phyloP scores from a whole-genome alignment of 78 protist genomes.

The Dictyostelium brefeldianum region DNA sequence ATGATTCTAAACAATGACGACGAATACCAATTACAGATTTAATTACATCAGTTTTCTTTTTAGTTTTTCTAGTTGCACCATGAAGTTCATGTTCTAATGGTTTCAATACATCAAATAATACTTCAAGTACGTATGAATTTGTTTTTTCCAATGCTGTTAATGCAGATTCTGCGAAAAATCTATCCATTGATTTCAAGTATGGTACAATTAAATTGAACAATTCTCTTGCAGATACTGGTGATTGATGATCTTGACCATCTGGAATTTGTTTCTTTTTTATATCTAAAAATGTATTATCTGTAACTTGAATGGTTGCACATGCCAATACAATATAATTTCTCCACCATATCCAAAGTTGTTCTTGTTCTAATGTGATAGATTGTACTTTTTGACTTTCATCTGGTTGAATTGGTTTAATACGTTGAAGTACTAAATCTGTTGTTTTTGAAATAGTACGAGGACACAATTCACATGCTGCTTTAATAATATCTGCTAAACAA shows the following conservation, averaged over 20 bases:
- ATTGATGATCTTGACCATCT: not conserved
- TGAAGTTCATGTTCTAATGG: slow-evolving; percentile 77
- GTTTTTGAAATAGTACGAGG: slow-evolving; percentile 55
- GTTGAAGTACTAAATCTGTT: slow-evolving; percentile 42
- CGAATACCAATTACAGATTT: slow-evolving; percentile 70
- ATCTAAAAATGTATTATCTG: slow-evolving; percentile 47
- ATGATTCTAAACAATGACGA: slow-evolving; percentile 68
- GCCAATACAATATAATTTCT: slow-evolving; percentile 80
- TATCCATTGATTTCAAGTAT: slow-evolving; percentile 50
- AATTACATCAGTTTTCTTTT: slow-evolving; percentile 62
- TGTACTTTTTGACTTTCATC: slow-evolving; percentile 48
- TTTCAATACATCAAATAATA: slow-evolving; percentile 62
- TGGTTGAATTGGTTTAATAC: slow-evolving; percentile 60
- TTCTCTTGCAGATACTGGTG: slow-evolving; percentile 53
- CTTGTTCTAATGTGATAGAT: slow-evolving; percentile 40
- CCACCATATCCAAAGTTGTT: slow-evolving; percentile 74
- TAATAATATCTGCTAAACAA: slow-evolving; percentile 67
- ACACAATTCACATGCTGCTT: slow-evolving; percentile 36
- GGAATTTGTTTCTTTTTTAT: slow-evolving; percentile 1
- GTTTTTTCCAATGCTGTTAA: slow-evolving; percentile 82
- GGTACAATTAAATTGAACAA: slow-evolving; percentile 74
- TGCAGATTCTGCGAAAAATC: slow-evolving; percentile 54
- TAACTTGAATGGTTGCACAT: slow-evolving; percentile 53
- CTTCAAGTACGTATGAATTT: slow-evolving; percentile 59
- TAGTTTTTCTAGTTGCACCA: slow-evolving; percentile 28